phyloP scores from a whole-genome alignment of 768 basidiomycete genomes.

The Pholiota conissans region DNA sequence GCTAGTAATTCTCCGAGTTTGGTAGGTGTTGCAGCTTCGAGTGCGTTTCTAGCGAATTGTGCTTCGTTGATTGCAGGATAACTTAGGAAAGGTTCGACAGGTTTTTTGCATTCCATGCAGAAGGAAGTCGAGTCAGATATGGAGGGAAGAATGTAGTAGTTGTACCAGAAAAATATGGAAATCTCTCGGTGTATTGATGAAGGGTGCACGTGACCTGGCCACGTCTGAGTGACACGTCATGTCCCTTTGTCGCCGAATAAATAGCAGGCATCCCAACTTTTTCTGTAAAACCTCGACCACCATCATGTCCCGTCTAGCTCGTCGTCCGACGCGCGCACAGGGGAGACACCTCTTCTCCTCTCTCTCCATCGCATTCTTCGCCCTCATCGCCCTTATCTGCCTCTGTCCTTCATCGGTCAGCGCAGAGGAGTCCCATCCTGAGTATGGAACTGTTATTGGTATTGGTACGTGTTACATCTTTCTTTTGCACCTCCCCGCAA shows the following conservation, averaged over 20 bases:
- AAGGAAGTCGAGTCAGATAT: neutral
- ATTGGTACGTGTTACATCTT: conserved; percentile 57
- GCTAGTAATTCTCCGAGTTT: neutral
- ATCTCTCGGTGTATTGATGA: neutral
- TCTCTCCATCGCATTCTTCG: conserved; percentile 59
- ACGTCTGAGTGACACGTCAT: conserved; percentile 46
- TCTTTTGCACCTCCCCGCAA: neutral
- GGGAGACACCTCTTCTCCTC: conserved; percentile 57
- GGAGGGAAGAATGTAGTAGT: neutral
- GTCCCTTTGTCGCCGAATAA: conserved; percentile 25
- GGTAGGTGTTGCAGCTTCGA: too few species aligned
- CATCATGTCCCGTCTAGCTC: conserved; percentile 36
- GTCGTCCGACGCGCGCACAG: conserved; percentile 58
- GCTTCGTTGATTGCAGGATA: too few species aligned
- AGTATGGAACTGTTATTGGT: conserved; percentile 93
- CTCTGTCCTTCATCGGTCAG: conserved; percentile 62
- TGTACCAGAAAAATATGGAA: neutral
- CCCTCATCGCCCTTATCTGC: conserved; percentile 70
- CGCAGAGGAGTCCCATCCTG: conserved; percentile 68
- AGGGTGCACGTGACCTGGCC: conserved; percentile 32
- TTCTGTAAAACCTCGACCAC: conserved; percentile 30
- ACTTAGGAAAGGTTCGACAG: too few species aligned
- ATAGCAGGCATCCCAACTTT: conserved; percentile 21
- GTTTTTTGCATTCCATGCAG: too few species aligned
- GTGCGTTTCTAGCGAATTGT: too few species aligned